These are phyloP conservation scores for Claviceps pusilla DNA, from an alignment of 2,329 filamentous ascomycete genomes.

Conservation along the genomic window DNA sequence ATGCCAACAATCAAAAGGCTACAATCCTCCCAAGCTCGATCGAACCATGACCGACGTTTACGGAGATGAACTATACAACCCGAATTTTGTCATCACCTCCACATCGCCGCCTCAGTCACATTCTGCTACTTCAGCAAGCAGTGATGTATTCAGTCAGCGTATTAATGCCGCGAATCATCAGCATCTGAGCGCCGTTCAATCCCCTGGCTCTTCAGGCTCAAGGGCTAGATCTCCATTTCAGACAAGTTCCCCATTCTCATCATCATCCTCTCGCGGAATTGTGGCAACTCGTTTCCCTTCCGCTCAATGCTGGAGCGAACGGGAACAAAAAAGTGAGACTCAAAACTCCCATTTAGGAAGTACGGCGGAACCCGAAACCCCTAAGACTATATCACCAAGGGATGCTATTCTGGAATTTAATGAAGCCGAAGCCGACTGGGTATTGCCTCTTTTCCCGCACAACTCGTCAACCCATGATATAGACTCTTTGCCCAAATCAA, in stretches of 20 bases:
- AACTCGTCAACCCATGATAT: constrained; percentile 33
- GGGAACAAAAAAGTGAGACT: constrained; percentile 32
- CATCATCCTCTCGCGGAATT: constrained; percentile 23
- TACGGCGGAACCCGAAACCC: constrained; percentile 31
- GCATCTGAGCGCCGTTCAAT: constrained; percentile 45
- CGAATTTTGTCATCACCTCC: constrained; percentile 45
- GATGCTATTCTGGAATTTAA: constrained; percentile 79
- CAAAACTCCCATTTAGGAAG: constrained; percentile 21
- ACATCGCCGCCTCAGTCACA: constrained; percentile 34
- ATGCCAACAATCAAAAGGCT: constrained; percentile 31
- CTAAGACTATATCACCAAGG: constrained; percentile 90
- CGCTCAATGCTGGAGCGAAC: constrained; percentile 45
- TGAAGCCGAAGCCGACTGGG: constrained; percentile 54
- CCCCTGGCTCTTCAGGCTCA: constrained; percentile 30
- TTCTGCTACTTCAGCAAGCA: constrained; percentile 31
- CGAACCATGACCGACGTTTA: constrained; percentile 77
- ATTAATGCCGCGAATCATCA: constrained; percentile 67
- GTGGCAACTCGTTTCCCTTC: constrained; percentile 26
- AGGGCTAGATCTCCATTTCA: constrained; percentile 72
- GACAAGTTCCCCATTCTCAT: constrained; percentile 46
- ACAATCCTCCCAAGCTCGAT: constrained; percentile 55
- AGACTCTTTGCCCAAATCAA: constrained; percentile 23
- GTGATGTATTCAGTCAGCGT: constrained; percentile 56
- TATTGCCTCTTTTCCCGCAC: constrained; percentile 59
- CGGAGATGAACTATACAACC: constrained; percentile 71